Conservation (phyloP, 2,329 filamentous ascomycete genomes). For the Colletotrichum sp. region DNA sequence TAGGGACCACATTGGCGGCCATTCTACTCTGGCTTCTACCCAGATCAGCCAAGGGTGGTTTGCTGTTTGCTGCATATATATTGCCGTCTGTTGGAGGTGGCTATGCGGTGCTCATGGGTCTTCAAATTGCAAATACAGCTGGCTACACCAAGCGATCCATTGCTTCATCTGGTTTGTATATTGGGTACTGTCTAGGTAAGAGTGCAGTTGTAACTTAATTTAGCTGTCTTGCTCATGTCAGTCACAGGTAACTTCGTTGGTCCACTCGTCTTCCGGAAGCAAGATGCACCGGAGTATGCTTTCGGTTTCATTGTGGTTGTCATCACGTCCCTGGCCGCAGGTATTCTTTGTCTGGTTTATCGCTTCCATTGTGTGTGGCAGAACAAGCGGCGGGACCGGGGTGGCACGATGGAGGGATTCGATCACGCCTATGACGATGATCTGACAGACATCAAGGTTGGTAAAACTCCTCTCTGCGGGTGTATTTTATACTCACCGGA, state of each 20-base stretch:
- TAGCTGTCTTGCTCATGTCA: not conserved
- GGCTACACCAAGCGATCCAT: slow-evolving; percentile 57
- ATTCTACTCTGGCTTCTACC: slow-evolving; percentile 50
- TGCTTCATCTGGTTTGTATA: slow-evolving; percentile 51
- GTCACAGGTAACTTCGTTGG: slow-evolving; percentile 44
- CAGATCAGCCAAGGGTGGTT: slow-evolving; percentile 40
- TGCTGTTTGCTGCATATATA: slow-evolving; percentile 54
- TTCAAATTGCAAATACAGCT: slow-evolving; percentile 54
- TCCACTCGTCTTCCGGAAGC: slow-evolving; percentile 43
- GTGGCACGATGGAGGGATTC: slow-evolving; percentile 49
- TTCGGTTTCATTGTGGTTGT: slow-evolving; percentile 39
- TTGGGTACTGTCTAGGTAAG: slow-evolving; percentile 52
- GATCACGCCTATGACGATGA: slow-evolving; percentile 59
- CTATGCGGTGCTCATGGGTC: slow-evolving; percentile 55
- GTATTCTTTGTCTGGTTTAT: slow-evolving; percentile 44
- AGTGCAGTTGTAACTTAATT: not conserved
- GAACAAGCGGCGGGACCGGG: slow-evolving; percentile 45
- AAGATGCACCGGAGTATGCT: slow-evolving; percentile 34
- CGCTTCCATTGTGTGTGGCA: slow-evolving; percentile 47
- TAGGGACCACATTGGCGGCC: slow-evolving; percentile 43
- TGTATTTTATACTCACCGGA: not conserved
- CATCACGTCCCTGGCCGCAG: slow-evolving; percentile 32
- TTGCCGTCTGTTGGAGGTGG: slow-evolving; percentile 47
- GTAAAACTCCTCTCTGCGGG: not conserved
- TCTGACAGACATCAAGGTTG: slow-evolving; percentile 46